Base-by-base conservation (phyloP, 805 yeast genomes). In the Ogataea allantospora region DNA sequence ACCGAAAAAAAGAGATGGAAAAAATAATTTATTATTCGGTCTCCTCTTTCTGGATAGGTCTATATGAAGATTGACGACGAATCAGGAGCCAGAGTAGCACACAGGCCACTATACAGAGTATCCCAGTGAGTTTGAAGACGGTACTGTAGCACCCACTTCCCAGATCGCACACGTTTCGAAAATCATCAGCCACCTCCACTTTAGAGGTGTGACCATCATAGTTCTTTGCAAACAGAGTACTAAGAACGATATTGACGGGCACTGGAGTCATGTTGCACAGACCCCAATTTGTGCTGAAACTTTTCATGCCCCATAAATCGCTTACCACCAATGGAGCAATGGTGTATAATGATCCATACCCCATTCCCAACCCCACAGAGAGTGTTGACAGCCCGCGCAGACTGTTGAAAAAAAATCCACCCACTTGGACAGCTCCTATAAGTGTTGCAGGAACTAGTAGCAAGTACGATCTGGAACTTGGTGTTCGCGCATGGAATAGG, bases 221-320 rank as follows among this genome's bases (percentile, higher is more conserved):
- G 20, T 73, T 67, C 16, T 62, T 54, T 8, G 93, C 93, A 59
- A 83, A 80, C 27, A 78, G 57, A 37, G 70, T 66, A 28, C 86
- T 82, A 46, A 84, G 70, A 42, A 72, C 61, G 46, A 75, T 73
- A 26, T 82, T 73, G 1, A 84, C 77, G 0, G 79, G 45, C 11
- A 81, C 71, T 1, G 93, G 89, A 0, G 88, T 77, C 35, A 81
- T 53, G 8, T 80, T 78, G 15, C 82, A 70, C 23, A 79, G 54
- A 0, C 95, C 95, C 86, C 88, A 84, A 51, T 82, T 82, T 47
- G 73, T 77, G 6, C 85, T 74, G 50, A 83, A 82, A 35, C 73
- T 68, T 12, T 66, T 66, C 65, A 85, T 73, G 2, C 93, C 93
- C 62, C 83, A 84, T 7, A 71, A 60, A 47, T 85, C 91, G 12